A percentile compares a stretch with the other conserved stretches of the same genome.
phyloP scores from a whole-genome alignment of 2,329 filamentous ascomycete genomes.

The Colletotrichum truncatum region DNA sequence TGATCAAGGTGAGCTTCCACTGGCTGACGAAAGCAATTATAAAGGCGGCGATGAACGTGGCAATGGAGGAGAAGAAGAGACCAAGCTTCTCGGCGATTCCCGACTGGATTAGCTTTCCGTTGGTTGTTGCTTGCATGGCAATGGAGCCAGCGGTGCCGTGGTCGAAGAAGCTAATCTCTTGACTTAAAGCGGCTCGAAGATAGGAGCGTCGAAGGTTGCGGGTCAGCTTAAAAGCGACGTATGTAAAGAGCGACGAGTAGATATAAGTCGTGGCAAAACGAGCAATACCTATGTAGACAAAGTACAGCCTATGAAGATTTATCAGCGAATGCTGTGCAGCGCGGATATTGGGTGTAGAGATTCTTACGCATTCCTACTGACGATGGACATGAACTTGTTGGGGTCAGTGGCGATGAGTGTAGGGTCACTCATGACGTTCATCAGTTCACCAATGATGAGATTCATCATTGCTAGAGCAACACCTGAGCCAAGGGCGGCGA shows the following conservation, averaged over 20 bases:
- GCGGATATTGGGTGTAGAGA: no score
- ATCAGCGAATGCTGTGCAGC: neutral
- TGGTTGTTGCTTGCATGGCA: conserved; percentile 50
- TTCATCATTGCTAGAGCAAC: conserved; percentile 40
- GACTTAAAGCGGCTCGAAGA: conserved; percentile 57
- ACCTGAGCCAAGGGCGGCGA: conserved; percentile 37
- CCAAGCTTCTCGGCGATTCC: conserved; percentile 47
- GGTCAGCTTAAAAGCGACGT: conserved; percentile 59
- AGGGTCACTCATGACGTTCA: conserved; percentile 35
- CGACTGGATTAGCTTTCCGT: conserved; percentile 44
- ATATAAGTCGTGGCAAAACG: conserved; percentile 36
- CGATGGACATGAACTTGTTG: conserved; percentile 32
- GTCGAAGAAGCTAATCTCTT: conserved; percentile 61
- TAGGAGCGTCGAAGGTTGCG: conserved; percentile 57
- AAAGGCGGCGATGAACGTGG: conserved; percentile 45
- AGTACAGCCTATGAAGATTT: conserved; percentile 33
- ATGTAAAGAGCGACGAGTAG: conserved; percentile 52
- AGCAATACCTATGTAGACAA: conserved; percentile 38
- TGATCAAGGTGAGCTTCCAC: conserved; percentile 51
- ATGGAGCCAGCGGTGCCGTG: conserved; percentile 46
- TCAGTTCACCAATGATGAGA: conserved; percentile 38
- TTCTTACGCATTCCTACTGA: neutral
- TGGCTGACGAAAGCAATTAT: conserved; percentile 45
- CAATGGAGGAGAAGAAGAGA: conserved; percentile 41
- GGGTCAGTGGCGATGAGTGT: conserved; percentile 21